Evolutionary conservation across 208 protist genomes (phyloP), one percentile per base, ranked within the genome.

Genomic region (Trypanosoma cruzi): DNA sequence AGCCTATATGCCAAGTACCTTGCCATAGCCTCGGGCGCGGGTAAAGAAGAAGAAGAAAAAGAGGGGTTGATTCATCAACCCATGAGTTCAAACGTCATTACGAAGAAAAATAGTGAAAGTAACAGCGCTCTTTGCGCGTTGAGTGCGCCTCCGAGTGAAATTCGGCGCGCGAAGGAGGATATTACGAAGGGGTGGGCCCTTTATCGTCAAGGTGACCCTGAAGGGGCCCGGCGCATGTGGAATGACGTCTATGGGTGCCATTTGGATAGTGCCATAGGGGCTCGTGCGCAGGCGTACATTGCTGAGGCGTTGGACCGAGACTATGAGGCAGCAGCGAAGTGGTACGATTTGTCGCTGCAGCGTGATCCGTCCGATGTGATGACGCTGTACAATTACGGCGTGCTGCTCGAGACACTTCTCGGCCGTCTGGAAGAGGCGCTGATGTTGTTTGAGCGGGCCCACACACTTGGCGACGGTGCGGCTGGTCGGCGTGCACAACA

Each of bases 301-400:
- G 77, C 79, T 0, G 85, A 94, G 73, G 85, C 85, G 26, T 73
- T 94, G 20, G 80, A 94, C 26, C 86, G 88, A 64, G 75, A 94
- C 73, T 94, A 89, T 67, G 57, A 72, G 24, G 68, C 52, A 4
- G 85, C 84, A 1, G 75, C 82, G 7, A 52, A 71, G 53, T 91
- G 80, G 81, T 94, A 94, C 74, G 81, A 71, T 31, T 52, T 64
- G 3, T 78, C 73, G 1, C 75, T 93, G 56, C 63, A 77, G 76
- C 68, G 86, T 28, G 85, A 90, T 49, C 88, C 88, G n/a, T 54
- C 75, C 16, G 88, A 94, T 46, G 70, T 77, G 63, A 82, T 91
- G 79, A 89, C 88, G n/a, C 71, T 82, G 18, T 91, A 89, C 77
- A 94, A 94, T 73, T 91, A 94, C 72, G 85, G 83, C 28, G 88